Evolutionary conservation across 2,329 filamentous ascomycete species (phyloP), one percentile per base, ranked within the genome.

Genomic region (Colletotrichum acutatum): DNA sequence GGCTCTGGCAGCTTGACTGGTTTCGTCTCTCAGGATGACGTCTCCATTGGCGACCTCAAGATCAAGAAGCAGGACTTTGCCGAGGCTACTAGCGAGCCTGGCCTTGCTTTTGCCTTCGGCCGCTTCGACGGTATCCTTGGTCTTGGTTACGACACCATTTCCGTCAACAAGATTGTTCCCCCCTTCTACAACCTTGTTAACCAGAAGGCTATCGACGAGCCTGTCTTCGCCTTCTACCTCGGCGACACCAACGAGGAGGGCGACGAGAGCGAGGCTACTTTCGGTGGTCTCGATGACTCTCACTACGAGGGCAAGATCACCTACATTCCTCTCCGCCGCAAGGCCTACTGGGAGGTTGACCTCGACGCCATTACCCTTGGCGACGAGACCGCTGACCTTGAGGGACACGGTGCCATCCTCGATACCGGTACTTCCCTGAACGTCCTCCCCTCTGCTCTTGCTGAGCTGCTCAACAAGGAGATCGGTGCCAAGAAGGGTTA

Each of bases 261-360:
- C 63, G 89, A 92, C 72, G 90, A 94, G 82, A 98, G 95, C 54
- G 95, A 95, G 86, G 95, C 92, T 74, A 91, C 92, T 77, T 99
- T 99, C 77, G 96, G 96, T 83, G 96, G 96, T 77, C 85, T 98
- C 74, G 92, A 98, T 84, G 87, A 95, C 86, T 86, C 88, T 81
- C 95, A 97, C 88, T 91, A 89, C 83, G 92, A 89, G 52, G 97
- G 97, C 80, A 92, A 98, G 84, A 90, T 99, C 79, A 94, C 92
- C 82, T 97, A 95, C 84, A 95, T 99, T 78, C 97, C 97, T 68
- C 91, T 99, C 78, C 94, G 97, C 84, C 94, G 97, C 83, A 98
- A 98, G 93, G 97, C 97, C 62, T 99, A 99, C 90, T 99, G 97
- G 97, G 97, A 99, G 90, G 96, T 99, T 68, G 95, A 98, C 80